Evolutionary conservation across 192 early-diverging fungal species (phyloP).

Genomic region (Entophlyctis luteolus): DNA sequence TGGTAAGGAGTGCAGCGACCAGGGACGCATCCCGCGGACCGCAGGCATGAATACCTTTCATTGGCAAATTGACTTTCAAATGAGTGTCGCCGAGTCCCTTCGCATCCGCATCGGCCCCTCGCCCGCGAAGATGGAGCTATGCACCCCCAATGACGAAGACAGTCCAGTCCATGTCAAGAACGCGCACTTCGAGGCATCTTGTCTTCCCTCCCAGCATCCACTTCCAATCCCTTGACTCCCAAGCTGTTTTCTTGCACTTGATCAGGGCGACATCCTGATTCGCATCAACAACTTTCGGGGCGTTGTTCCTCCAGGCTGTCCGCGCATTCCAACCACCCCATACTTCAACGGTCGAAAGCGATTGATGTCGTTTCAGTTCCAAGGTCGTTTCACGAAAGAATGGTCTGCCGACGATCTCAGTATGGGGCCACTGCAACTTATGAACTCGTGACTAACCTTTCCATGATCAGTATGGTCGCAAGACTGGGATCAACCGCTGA

Average conservation of each 20-base stretch:
- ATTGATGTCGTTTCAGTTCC: conserved; percentile 27
- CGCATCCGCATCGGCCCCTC: too few relatives aligned
- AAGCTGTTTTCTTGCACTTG: background rate
- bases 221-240: background rate
- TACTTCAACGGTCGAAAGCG: conserved; percentile 27
- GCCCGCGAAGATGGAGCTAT: too few relatives aligned
- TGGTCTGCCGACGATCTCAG: conserved; percentile 23
- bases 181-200: conserved; percentile 14
- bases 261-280: conserved; percentile 17
- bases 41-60: too few relatives aligned
- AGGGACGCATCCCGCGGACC: too few relatives aligned
- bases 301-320: conserved; percentile 2
- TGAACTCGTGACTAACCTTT: background rate
- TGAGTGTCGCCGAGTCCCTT: too few relatives aligned
- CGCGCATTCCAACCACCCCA: conserved; percentile 4
- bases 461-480: conserved; percentile 20
- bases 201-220: background rate
- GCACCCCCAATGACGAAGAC: conserved; percentile 24
- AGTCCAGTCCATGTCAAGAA: conserved; percentile 14
- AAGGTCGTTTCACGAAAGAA: conserved; percentile 18
- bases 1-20: too few relatives aligned
- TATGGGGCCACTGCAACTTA: background rate
- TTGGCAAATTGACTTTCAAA: too few relatives aligned
- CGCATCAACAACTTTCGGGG: conserved; percentile 25
- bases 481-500: conserved; percentile 24